phyloP scores from a whole-genome alignment of 2,329 filamentous ascomycete genomes.

The Ascochyta viciae-villosae region DNA sequence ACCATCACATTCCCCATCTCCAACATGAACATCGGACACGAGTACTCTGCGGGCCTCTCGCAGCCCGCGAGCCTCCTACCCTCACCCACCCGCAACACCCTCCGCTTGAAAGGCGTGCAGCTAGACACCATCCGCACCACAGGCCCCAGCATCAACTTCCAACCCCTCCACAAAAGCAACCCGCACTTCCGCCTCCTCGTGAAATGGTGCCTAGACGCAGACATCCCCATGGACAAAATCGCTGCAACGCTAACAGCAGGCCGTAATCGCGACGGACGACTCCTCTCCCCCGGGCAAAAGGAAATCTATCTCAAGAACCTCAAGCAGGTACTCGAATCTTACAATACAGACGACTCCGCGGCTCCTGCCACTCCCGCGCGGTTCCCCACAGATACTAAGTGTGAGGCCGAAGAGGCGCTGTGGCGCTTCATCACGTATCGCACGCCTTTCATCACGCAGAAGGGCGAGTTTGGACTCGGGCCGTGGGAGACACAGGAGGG shows the following conservation, averaged over 20 bases:
- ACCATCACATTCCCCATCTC: conserved; percentile 9
- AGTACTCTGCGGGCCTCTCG: conserved; percentile 3
- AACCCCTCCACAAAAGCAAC: not conserved
- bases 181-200: not conserved
- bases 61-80: not conserved
- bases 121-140: conserved; percentile 10
- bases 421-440: conserved; percentile 20
- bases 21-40: conserved; percentile 1
- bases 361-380: not conserved
- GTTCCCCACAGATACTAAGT: not conserved
- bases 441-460: conserved; percentile 17
- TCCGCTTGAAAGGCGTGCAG: conserved; percentile 10
- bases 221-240: not conserved
- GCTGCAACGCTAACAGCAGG: conserved; percentile 17
- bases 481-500: conserved; percentile 8
- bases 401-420: conserved; percentile 3
- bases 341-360: not conserved
- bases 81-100: not conserved
- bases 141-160: not conserved
- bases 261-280: not conserved
- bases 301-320: not conserved
- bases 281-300: conserved; percentile 3
- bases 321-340: not conserved
- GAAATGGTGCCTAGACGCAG: conserved; percentile 6
- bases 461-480: conserved; percentile 22